Base-by-base conservation (phyloP, 257 asterid genomes). In the Solanum virginianum region DNA sequence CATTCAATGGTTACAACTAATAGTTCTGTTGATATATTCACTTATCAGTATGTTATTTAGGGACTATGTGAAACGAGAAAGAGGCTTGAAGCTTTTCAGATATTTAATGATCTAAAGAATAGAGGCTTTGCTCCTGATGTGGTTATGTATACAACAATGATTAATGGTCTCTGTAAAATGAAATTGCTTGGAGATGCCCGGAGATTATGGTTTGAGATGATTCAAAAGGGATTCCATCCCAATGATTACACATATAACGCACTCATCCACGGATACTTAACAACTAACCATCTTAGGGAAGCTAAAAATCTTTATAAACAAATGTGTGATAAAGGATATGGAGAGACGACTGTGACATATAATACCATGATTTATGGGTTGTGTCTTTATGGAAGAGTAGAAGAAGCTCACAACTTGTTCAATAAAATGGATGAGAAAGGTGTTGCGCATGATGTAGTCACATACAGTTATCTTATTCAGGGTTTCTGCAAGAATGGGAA, bases 201-300 rank as follows among this genome's bases (percentile, higher is more conserved):
- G 69, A 87, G 85, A 88, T 75, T 95, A 83, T 95, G 98, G 98
- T 86, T 83, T 85, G 96, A 94, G 89, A 95, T 95, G 98, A 89
- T 91, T 68, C 86, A 81, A 43, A 91, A 88, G 66, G 94, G 93
- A 56, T 83, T 93, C 4, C 12, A 83, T 85, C 98, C 96, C 26
- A 87, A 91, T 20, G 92, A 90, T 84, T 88, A 85, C 87, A 87
- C 95, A 6, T 95, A 95, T 83, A 90, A 89, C 62, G 88, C 91
- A 57, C 84, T 88, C 66, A 91, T 94, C 43, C 75, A 89, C 80
- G 98, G 98, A 54, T 89, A 91, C 69, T 90, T 84, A 71, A 90
- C 72, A 87, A 90, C 72, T 15, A 94, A 95, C 70, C 62, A 81
- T 85, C 63, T 87, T 39, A 86, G 84, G 45, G 95, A 95, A 89